Percentiles rank a stretch among this genome's conserved stretches.
Conservation (phyloP, 352 stramenopile genomes). For the Globisporangium barbulae region DNA sequence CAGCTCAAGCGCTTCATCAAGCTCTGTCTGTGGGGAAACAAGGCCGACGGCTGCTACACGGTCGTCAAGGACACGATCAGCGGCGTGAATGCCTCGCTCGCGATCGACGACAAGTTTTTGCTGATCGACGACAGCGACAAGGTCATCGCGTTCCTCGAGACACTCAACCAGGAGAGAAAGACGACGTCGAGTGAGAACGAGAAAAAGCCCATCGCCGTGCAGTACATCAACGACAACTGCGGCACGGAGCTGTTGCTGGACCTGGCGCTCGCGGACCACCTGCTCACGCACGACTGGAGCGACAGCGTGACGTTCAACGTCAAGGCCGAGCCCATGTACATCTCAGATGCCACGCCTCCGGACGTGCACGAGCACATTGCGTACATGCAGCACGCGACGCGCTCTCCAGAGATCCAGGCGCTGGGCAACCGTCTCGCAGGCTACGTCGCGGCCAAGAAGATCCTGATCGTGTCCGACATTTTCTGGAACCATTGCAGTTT, state of each 20-base stretch:
- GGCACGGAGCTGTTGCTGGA: constrained; percentile 68
- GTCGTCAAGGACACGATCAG: constrained; percentile 68
- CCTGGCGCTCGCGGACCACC: constrained; percentile 58
- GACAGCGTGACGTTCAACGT: constrained; percentile 58
- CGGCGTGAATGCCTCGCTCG: constrained; percentile 44
- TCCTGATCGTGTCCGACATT: constrained; percentile 26
- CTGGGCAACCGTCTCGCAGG: constrained; percentile 39
- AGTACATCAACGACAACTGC: constrained; percentile 82
- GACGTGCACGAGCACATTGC: constrained; percentile 63
- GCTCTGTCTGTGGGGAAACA: constrained; percentile 73
- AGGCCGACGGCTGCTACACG: constrained; percentile 75
- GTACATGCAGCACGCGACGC: constrained; percentile 37
- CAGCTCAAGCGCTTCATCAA: constrained; percentile 69
- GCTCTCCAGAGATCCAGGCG: constrained; percentile 35
- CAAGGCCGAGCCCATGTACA: constrained; percentile 72
- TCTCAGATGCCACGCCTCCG: constrained; percentile 61
- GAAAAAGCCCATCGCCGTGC: constrained; percentile 20
- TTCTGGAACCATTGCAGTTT: constrained; percentile 76
- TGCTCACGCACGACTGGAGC: constrained; percentile 49
- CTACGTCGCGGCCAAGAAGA: constrained; percentile 27
- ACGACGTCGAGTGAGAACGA: background rate
- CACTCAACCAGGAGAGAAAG: constrained; percentile 1
- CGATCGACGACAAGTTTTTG: constrained; percentile 53
- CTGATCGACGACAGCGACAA: constrained; percentile 55
- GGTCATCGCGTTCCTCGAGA: constrained; percentile 40